Conservation (phyloP, 106 monocot genomes). For the Dioscorea zingiberensis region DNA sequence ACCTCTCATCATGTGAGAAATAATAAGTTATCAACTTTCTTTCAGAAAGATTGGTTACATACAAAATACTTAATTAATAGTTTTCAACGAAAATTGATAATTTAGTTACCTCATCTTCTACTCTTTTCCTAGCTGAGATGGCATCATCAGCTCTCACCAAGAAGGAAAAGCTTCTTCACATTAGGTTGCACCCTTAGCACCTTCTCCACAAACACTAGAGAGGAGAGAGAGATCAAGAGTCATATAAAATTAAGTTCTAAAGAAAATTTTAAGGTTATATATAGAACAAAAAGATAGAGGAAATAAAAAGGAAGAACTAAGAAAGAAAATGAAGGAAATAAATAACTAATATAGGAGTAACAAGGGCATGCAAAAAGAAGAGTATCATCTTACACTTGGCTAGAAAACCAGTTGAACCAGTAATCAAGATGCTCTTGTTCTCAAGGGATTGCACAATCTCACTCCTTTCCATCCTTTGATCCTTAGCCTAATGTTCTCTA, state of each 20-base stretch:
- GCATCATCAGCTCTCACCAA: slow-evolving; percentile 36
- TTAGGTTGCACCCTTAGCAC: slow-evolving; percentile 56
- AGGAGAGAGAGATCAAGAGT: neutral
- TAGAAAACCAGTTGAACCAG: slow-evolving; percentile 57
- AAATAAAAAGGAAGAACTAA: neutral
- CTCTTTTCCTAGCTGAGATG: slow-evolving; percentile 22
- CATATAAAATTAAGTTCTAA: neutral
- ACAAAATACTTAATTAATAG: no score
- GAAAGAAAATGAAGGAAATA: neutral
- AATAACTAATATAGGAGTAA: no score
- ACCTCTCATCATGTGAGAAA: no score
- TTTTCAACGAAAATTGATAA: no score
- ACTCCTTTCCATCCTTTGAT: no score
- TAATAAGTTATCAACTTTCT: no score
- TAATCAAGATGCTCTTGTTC: slow-evolving; percentile 42
- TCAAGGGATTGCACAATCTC: neutral
- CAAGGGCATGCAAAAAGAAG: no score
- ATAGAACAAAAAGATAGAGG: neutral
- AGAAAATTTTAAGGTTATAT: neutral
- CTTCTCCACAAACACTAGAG: slow-evolving; percentile 71
- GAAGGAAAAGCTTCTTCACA: slow-evolving; percentile 64
- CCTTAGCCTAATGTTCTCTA: no score
- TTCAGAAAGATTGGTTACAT: no score
- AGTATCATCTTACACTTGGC: slow-evolving; percentile 51
- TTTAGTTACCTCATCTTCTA: slow-evolving; percentile 31